Evolutionary conservation across 352 stramenopile species (phyloP).

Genomic region (Phytophthora chlamydospora): DNA sequence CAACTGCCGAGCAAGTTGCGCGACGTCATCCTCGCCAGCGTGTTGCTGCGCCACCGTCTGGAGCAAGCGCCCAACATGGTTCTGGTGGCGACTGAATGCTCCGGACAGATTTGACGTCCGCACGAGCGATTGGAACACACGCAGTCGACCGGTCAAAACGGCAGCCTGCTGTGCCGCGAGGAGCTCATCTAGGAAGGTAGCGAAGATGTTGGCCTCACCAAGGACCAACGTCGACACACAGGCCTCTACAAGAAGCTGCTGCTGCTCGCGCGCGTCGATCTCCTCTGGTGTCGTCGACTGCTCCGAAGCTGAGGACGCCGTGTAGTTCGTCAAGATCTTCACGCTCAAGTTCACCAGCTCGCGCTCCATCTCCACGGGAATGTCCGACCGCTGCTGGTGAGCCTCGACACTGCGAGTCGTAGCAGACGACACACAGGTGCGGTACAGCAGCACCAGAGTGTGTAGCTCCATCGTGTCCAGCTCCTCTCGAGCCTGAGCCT

Average conservation of each 20-base stretch:
- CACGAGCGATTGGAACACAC: constrained; percentile 56
- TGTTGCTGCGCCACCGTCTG: constrained; percentile 32
- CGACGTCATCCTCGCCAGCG: constrained; percentile 40
- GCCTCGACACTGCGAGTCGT: constrained; percentile 13
- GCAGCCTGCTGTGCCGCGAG: constrained; percentile 17
- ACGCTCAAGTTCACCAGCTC: constrained; percentile 34
- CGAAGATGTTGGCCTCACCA: constrained; percentile 34
- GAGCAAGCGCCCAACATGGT: constrained; percentile 32
- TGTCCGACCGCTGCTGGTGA: constrained; percentile 38
- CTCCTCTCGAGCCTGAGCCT: constrained; percentile 41
- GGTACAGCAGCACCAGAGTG: constrained; percentile 67
- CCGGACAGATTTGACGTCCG: constrained; percentile 43
- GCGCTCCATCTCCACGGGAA: constrained; percentile 58
- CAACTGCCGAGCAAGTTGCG: constrained; percentile 54
- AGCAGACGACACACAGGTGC: constrained; percentile 57
- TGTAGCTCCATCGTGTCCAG: constrained; percentile 59
- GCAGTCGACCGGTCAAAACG: constrained; percentile 26
- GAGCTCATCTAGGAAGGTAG: constrained; percentile 32
- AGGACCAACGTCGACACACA: constrained; percentile 37
- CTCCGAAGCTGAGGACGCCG: constrained; percentile 7
- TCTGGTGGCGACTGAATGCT: constrained; percentile 48
- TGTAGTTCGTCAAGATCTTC: constrained; percentile 24
- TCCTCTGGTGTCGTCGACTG: constrained; percentile 19
- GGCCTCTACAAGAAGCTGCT: constrained; percentile 29
- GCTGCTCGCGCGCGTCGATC: constrained; percentile 31